A percentile compares a stretch with the other conserved stretches of the same genome.
phyloP scores from a whole-genome alignment of 768 basidiomycete genomes.

The Russula sp. region DNA sequence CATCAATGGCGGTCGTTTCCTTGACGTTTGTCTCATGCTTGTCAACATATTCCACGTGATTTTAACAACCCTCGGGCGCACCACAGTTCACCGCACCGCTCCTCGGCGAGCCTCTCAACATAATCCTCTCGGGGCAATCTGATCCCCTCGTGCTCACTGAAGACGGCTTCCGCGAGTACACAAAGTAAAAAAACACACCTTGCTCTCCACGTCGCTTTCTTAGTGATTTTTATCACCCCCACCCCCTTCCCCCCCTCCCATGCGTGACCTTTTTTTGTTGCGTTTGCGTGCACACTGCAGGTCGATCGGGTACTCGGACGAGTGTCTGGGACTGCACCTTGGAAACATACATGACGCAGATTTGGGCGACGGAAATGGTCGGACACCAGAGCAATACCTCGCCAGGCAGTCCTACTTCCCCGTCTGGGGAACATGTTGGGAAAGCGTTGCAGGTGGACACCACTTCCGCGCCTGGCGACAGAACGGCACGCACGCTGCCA shows the following conservation, averaged over 20 bases:
- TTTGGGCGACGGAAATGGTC: conserved; percentile 78
- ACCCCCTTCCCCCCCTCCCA: background rate
- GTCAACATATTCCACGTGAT: background rate
- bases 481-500: conserved; percentile 69
- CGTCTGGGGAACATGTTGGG: conserved; percentile 84
- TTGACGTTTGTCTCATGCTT: conserved; percentile 57
- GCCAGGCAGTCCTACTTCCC: conserved; percentile 78
- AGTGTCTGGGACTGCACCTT: conserved; percentile 77
- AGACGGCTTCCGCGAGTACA: conserved; percentile 62
- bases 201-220: conserved; percentile 16
- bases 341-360: conserved; percentile 76
- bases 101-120: conserved; percentile 79
- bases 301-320: conserved; percentile 78
- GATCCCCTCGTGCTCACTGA: conserved; percentile 81
- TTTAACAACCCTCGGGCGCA: conserved; percentile 1
- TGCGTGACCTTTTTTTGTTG: background rate
- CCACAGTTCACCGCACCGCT: conserved; percentile 59
- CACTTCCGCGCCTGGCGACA: conserved; percentile 90
- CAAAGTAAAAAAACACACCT: conserved; percentile 46
- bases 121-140: conserved; percentile 74
- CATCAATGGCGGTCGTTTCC: conserved; percentile 62
- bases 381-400: conserved; percentile 64
- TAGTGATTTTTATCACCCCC: background rate
- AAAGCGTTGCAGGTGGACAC: conserved; percentile 80
- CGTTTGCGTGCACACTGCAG: conserved; percentile 36